Evolutionary conservation across 2,329 filamentous ascomycete genomes (phyloP), one percentile per base, ranked within the genome.

Genomic region (Alternaria sp.): DNA sequence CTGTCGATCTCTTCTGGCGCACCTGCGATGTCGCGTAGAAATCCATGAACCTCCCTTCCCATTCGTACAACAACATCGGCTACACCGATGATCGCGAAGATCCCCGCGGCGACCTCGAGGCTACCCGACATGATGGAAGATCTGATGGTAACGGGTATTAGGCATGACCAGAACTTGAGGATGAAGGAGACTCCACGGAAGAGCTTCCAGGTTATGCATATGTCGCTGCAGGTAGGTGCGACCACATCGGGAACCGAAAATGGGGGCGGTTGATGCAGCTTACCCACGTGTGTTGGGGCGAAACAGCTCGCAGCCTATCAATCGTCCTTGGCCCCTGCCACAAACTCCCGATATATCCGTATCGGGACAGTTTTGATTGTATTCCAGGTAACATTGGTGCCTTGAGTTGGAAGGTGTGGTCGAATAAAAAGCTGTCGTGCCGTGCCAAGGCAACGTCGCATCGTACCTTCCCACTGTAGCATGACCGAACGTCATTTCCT

Each of bases 61-160:
- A 59, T 55, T 54, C 65, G 55, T 5, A 69, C 17, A 13, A 63
- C 55, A 45, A 69, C 63, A 40, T 71, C 69, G 11, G 61, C 63
- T 15, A 63, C 63, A 6, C 69, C 67, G 10, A 68, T 60, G 11
- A 68, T 66, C 8, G 69, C 69, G 45, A 71, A 67, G 13, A 66
- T 55, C 9, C 63, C 55, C 21, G 67, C 63, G 12, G 59, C 61
- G 17, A 57, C 44, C 25, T 65, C 65, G 9, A 66, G 46, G 6
- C 47, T 44, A 23, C 32, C 52, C 9, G 32, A 51, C 47, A 51
- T 51, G 26, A 30, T n/a, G 9, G 26, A 17, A 17, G 17, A 51
- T 51, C 12, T 19, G 47, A 51, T 17, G 13, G 12, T 6, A 21
- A 32, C 4, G 26, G 9, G 17, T 32, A 19, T 10, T 15, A 28